Evolutionary conservation across 768 basidiomycete species (phyloP), one percentile per base, ranked within the genome.

Genomic region (Neoboletus magnificus): DNA sequence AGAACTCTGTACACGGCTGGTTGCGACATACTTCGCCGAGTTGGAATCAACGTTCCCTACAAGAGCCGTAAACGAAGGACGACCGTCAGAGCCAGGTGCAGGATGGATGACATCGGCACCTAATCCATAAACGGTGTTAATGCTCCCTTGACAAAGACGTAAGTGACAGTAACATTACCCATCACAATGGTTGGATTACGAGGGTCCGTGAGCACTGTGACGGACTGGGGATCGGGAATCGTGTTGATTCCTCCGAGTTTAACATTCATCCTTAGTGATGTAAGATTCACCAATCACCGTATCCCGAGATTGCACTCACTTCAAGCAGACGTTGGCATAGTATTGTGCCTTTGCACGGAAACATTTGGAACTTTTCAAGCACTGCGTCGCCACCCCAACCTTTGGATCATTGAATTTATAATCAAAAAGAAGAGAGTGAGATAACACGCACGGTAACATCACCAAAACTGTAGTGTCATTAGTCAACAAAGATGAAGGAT

Each of bases 41-140:
- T 85, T 82, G 0, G 82, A 82, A 66, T 93, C 91, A 29, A 93
- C 83, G 58, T 86, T 93, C 30, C 81, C 89, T 18, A 93, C 91
- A 7, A 93, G 74, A 7, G 89, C 78, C 0, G 91, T 87, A 67
- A 89, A 92, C 0, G 91, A 93, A 1, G 91, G 91, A 4, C 85
- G 81, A 18, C 84, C 88, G n/a, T 80, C 81, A 0, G 88, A 81
- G 10, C 89, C 89, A 20, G 91, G 89, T 8, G 89, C 80, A 10
- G 91, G 90, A 62, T 93, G 90, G 39, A 90, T 89, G 29, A 89
- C 89, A 67, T 92, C 89, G 18, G 90, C 90, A 58, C 88, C 86
- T 88, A 29, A 44, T 44, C 7, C 30, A 52, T 13, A 15, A 53
- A 48, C 22, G 8, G 41, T 47, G 27, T 60, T n/a, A 64, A 36